Conservation (phyloP, 768 basidiomycete species). For the Suillus weaverae region DNA sequence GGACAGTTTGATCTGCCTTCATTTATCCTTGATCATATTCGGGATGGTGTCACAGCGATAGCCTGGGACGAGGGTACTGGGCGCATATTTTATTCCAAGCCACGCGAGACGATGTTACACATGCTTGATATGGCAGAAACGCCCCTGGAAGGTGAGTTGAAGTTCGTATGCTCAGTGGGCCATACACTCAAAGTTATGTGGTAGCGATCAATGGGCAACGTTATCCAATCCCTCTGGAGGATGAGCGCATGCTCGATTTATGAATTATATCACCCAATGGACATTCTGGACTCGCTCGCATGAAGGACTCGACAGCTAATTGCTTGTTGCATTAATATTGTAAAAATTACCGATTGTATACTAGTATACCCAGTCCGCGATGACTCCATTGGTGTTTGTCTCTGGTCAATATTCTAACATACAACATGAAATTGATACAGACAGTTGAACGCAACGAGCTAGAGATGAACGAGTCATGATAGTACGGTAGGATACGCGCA, state of each 20-base stretch:
- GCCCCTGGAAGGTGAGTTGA: conserved; percentile 32
- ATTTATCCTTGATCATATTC: conserved; percentile 19
- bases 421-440: conserved; percentile 3
- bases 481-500: conserved; percentile 9
- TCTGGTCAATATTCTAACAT: background rate
- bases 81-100: conserved; percentile 52
- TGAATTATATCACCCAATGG: conserved; percentile 12
- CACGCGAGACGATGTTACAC: conserved; percentile 39
- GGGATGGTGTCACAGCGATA: conserved; percentile 45
- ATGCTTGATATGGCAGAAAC: conserved; percentile 50
- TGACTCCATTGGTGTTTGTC: background rate
- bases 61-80: conserved; percentile 70
- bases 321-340: background rate
- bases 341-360: background rate
- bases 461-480: conserved; percentile 24
- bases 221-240: conserved; percentile 29
- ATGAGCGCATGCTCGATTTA: conserved; percentile 33
- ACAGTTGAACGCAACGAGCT: conserved; percentile 17
- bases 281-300: background rate
- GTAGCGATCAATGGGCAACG: conserved; percentile 36
- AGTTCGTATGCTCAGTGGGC: conserved; percentile 9
- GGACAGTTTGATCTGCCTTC: conserved; percentile 24
- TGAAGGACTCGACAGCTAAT: background rate
- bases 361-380: background rate
- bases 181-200: conserved; percentile 27